Percentiles rank a stretch among this genome's conserved stretches.
These are phyloP conservation scores for Colletotrichum siamense DNA, from an alignment of 2,329 filamentous ascomycete species.

Conservation along the genomic window DNA sequence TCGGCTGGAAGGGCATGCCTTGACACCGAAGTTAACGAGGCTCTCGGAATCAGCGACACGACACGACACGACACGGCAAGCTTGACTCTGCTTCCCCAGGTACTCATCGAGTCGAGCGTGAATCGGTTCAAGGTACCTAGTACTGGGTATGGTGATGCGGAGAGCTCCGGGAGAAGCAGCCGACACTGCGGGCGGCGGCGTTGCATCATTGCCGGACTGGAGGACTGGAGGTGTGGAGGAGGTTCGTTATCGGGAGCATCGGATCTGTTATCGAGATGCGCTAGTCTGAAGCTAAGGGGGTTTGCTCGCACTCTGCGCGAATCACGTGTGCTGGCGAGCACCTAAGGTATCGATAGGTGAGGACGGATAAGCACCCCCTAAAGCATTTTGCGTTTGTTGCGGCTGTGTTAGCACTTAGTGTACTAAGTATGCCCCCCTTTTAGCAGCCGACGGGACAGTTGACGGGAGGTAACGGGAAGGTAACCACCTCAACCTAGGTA, in stretches of 20 bases:
- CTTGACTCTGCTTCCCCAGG: not conserved
- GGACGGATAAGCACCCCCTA: not conserved
- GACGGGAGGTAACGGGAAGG: not conserved
- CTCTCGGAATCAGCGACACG: not conserved
- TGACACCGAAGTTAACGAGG: not conserved
- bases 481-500: not conserved
- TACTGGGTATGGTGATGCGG: not conserved
- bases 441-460: not conserved
- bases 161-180: not conserved
- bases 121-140: too few relatives aligned
- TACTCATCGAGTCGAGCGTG: not conserved
- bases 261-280: conserved; percentile 2
- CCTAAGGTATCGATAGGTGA: too few relatives aligned
- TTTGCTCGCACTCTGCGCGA: not conserved
- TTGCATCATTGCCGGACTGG: not conserved
- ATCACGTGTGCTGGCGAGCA: conserved; percentile 4
- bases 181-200: not conserved
- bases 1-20: fast-evolving
- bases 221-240: not conserved
- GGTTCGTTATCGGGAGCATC: not conserved
- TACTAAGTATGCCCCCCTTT: not conserved
- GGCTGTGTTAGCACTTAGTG: not conserved
- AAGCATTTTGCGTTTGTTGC: not conserved
- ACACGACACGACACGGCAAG: not conserved
- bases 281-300: not conserved